Evolutionary conservation across 2,329 filamentous ascomycete genomes (phyloP), one percentile per base, ranked within the genome.

Genomic region (Penicillium capsulatum): DNA sequence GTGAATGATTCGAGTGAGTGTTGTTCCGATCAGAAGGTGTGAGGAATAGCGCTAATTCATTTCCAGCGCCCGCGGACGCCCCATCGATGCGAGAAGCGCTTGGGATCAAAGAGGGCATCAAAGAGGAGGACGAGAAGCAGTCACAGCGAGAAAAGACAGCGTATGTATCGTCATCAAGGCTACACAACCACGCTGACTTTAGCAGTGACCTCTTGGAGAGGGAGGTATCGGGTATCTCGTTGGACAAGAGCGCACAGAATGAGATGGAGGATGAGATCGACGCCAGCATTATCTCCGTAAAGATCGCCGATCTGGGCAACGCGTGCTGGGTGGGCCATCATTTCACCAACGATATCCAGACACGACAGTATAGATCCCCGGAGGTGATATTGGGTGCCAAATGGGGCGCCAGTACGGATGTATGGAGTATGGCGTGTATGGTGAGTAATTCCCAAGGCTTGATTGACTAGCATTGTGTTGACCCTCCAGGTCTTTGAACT

Each of bases 401-500:
- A 72, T 98, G 92, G 92, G 92, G 92, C 53, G 92, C 92, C n/a
- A 97, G 91, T 63, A 97, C 92, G 2, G 92, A 98, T 67, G 86
- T 97, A 6, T 98, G 92, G 92, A 97, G 91, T 69, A 98, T 98
- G 92, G 90, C 92, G 43, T 86, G 86, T 53, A 98, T 98, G 92
- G 92, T 97, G 76, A 57, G 80, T 61, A 7, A n/a, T n/a, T n/a
- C n/a, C n/a, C n/a, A n/a, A n/a, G n/a, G n/a, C n/a, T n/a, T n/a
- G n/a, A n/a, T n/a, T n/a, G n/a, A n/a, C n/a, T n/a, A n/a, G n/a
- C n/a, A 11, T 11, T 4, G 6, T 1, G 14, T 27, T 40, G 19
- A 35, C 27, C 15, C 6, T 14, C 15, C 59, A 97, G 91, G 84
- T 91, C 11, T 98, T 98, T 55, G 92, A 98, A 65, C 74, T 98